phyloP scores from a whole-genome alignment of 2,329 filamentous ascomycete genomes.

The Lasiodiplodia gonubiensis region DNA sequence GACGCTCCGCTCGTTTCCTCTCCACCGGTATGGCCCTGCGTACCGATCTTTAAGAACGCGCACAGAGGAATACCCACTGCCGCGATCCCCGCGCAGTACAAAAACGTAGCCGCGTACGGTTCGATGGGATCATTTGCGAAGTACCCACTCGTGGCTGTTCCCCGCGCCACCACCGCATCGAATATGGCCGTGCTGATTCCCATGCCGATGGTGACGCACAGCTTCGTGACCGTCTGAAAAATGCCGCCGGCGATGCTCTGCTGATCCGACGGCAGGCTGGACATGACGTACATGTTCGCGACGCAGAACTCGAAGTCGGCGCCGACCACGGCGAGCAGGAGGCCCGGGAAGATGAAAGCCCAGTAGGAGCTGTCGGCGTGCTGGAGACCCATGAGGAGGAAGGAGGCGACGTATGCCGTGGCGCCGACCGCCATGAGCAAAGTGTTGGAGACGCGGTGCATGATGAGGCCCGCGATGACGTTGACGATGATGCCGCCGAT shows the following conservation, averaged over 20 bases:
- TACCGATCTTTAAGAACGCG: slow-evolving; percentile 60
- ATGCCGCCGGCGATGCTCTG: slow-evolving; percentile 71
- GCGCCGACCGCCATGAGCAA: slow-evolving; percentile 63
- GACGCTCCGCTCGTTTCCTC: neutral
- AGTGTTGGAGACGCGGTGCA: slow-evolving; percentile 70
- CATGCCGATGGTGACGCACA: slow-evolving; percentile 65
- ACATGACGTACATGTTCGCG: slow-evolving; percentile 74
- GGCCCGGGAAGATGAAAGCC: slow-evolving; percentile 67
- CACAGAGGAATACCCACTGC: slow-evolving; percentile 54
- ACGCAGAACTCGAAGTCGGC: slow-evolving; percentile 75
- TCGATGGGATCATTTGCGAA: slow-evolving; percentile 53
- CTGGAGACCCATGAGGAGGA: slow-evolving; percentile 64
- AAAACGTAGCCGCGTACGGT: slow-evolving; percentile 60
- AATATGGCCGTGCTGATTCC: slow-evolving; percentile 68
- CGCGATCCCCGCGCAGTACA: slow-evolving; percentile 55
- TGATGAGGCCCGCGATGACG: slow-evolving; percentile 62
- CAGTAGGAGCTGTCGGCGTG: slow-evolving; percentile 64
- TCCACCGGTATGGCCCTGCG: slow-evolving; percentile 52
- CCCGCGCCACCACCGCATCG: slow-evolving; percentile 49
- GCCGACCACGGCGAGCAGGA: slow-evolving; percentile 67
- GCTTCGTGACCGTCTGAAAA: slow-evolving; percentile 69
- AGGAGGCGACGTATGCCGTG: slow-evolving; percentile 50
- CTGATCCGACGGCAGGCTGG: slow-evolving; percentile 65
- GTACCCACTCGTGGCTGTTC: slow-evolving; percentile 44
- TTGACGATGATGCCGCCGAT: slow-evolving; percentile 69